Evolutionary conservation across 352 stramenopile genomes (phyloP), one percentile per base, ranked within the genome.

Genomic region (Globisporangium perplexum): DNA sequence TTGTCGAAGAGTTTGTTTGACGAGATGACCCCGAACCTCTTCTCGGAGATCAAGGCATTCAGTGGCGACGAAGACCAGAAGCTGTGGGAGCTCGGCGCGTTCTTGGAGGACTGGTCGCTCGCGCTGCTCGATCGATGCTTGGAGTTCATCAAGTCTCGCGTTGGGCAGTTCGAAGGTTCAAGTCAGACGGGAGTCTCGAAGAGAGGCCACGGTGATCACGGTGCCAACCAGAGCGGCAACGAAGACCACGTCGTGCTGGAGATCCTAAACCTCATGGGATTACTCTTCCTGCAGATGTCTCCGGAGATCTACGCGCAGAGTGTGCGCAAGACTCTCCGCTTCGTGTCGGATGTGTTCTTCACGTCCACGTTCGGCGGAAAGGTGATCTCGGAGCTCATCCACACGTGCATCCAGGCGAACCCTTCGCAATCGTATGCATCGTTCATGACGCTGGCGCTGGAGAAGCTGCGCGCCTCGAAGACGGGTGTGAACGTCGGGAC

Each of bases 81-180:
- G 48, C 60, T 83, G 50, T 91, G 80, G 80, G 74, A 81, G 60
- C 36, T 74, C 10, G 80, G 80, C 6, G 56, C 65, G 3, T 68
- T 84, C 20, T 50, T 89, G 33, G 80, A 91, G 59, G 74, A 85
- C 36, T 91, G 80, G 80, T 60, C 76, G 23, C 51, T 91, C 8
- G 62, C 71, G 17, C 47, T 91, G 22, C 41, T 91, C 15, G 75
- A 88, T 56, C 69, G 80, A 1, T 84, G 78, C 39, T 69, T 91
- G 33, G 69, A 76, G 38, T 84, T 91, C 47, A 76, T 86, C 55
- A 70, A 76, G 35, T 72, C 77, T 7, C 72, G 77, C 41, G 69
- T 77, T 8, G 71, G 65, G 50, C 62, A 71, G 15, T 66, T 55
- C 3, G 65, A 73, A 24, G 59, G 63, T 10, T 63, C 65, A 5